Conservation (phyloP, 495 filamentous ascomycete species). For the Aspergillus coremiiformis region DNA sequence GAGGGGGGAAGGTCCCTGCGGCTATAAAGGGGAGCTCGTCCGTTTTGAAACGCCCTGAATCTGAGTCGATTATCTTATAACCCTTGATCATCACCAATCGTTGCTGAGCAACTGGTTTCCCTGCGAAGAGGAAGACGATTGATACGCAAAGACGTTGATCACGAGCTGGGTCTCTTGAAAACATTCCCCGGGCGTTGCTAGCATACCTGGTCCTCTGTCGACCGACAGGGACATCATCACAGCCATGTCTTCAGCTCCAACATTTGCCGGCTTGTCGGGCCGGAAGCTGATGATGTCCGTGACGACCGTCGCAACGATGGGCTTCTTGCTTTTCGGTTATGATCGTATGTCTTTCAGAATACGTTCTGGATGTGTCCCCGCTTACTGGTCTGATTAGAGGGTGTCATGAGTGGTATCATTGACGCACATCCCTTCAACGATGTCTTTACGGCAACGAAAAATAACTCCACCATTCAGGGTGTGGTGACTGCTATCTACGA, state of each 20-base stretch:
- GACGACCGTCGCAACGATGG: slow-evolving; percentile 62
- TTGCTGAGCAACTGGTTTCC: not conserved
- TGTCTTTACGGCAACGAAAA: slow-evolving; percentile 60
- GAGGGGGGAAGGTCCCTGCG: not conserved
- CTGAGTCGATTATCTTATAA: not conserved
- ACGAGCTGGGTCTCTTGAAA: not conserved
- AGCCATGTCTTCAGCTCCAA: slow-evolving; percentile 21
- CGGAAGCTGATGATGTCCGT: slow-evolving; percentile 53
- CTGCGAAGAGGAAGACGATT: not conserved
- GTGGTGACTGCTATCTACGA: slow-evolving; percentile 80
- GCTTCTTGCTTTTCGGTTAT: slow-evolving; percentile 66
- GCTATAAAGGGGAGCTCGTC: not conserved
- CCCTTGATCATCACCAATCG: not conserved
- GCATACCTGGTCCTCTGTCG: not conserved
- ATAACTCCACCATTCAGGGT: slow-evolving; percentile 67
- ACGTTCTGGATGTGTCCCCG: not conserved
- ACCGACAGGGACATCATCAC: not conserved
- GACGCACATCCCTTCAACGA: slow-evolving; percentile 61
- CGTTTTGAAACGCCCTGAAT: not conserved
- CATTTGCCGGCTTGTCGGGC: slow-evolving; percentile 59
- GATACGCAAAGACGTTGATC: not conserved
- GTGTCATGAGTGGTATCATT: slow-evolving; percentile 78
- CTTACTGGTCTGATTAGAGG: slow-evolving; percentile 29
- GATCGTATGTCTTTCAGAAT: slow-evolving; percentile 33
- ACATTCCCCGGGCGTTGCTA: not conserved